Conservation (phyloP, 176 grass and related monocot species). For the Ensete ventricosum region DNA sequence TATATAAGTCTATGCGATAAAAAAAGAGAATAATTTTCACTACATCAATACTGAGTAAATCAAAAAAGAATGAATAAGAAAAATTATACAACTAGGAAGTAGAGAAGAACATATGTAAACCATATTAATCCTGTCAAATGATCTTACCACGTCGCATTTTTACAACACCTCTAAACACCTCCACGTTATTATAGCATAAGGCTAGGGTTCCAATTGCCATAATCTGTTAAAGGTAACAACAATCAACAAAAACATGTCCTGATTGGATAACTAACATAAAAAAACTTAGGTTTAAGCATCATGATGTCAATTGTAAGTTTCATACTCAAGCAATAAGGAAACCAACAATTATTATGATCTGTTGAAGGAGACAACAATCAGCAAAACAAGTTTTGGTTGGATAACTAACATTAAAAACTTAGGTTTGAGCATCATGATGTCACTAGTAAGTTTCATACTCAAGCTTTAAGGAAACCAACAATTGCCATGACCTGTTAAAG, state of each 20-base stretch:
- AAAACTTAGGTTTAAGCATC: too few relatives aligned
- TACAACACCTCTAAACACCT: constrained; percentile 82
- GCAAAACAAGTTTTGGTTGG: neutral
- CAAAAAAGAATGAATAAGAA: neutral
- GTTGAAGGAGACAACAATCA: constrained; percentile 21
- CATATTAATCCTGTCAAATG: neutral
- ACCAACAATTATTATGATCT: constrained; percentile 79
- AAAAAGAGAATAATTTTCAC: neutral
- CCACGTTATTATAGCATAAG: constrained; percentile 86
- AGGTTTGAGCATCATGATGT: too few relatives aligned
- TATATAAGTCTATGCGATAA: neutral
- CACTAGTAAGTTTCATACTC: too few relatives aligned
- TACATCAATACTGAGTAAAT: neutral
- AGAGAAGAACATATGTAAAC: neutral
- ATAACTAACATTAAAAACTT: too few relatives aligned
- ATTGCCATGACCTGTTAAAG: constrained; percentile 90
- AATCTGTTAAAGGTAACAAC: constrained; percentile 46
- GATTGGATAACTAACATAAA: too few relatives aligned
- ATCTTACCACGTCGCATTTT: constrained; percentile 97
- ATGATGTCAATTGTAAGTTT: too few relatives aligned
- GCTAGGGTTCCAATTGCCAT: constrained; percentile 94
- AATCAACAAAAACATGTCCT: neutral
- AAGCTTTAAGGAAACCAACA: neutral
- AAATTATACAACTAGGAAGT: neutral
- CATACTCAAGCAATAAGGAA: too few relatives aligned